phyloP scores from a whole-genome alignment of 345 rosid species.

The Boechera stricta region DNA sequence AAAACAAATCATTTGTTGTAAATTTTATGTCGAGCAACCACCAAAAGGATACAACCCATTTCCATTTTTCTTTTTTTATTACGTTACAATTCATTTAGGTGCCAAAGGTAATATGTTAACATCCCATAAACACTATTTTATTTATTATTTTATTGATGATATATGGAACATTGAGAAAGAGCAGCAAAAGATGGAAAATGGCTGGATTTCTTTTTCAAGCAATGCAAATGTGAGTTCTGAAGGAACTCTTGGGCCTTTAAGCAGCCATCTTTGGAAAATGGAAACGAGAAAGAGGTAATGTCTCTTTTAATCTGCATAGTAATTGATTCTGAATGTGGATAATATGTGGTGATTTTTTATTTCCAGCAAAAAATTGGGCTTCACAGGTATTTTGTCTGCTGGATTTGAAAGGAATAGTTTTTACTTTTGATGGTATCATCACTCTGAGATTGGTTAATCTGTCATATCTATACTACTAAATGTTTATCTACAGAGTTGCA shows the following conservation, averaged over 20 bases:
- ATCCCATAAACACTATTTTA: slow-evolving; percentile 25
- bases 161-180: slow-evolving; percentile 30
- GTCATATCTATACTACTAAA: not conserved
- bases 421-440: slow-evolving; percentile 23
- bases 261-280: slow-evolving; percentile 52
- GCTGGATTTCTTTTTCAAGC: slow-evolving; percentile 32
- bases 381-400: slow-evolving; percentile 11
- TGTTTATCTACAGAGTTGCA: not conserved
- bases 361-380: slow-evolving; percentile 38
- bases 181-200: slow-evolving; percentile 36
- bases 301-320: slow-evolving; percentile 19
- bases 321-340: not conserved
- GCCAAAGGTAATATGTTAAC: slow-evolving; percentile 28
- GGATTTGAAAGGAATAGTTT: slow-evolving; percentile 28
- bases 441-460: slow-evolving; percentile 10
- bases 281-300: slow-evolving; percentile 51
- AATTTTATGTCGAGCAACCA: not conserved
- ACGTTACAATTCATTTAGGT: slow-evolving; percentile 23
- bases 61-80: not conserved
- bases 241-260: slow-evolving; percentile 58
- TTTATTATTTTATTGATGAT: not conserved
- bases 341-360: not conserved
- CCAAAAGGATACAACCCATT: not conserved
- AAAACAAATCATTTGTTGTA: not conserved
- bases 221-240: slow-evolving; percentile 27